phyloP scores from a whole-genome alignment of 352 stramenopile species.

The Globisporangium abappressorium region DNA sequence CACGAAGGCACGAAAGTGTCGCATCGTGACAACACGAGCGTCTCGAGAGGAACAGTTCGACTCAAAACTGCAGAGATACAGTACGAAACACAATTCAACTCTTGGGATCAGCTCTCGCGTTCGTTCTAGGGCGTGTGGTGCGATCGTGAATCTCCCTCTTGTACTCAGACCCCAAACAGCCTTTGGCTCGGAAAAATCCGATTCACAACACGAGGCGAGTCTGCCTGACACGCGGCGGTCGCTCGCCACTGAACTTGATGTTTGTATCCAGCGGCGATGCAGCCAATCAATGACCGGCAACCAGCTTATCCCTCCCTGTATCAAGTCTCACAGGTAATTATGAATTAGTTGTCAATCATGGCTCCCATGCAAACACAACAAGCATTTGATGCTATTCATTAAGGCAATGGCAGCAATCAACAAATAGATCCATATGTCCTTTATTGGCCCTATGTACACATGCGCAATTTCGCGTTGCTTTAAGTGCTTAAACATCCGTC shows the following conservation, averaged over 20 bases:
- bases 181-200: not conserved
- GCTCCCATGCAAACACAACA: not conserved
- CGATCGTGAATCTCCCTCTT: constrained; percentile 4
- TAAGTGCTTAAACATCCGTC: not conserved
- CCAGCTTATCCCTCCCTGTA: not conserved
- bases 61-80: not conserved
- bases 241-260: constrained; percentile 2
- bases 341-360: not conserved
- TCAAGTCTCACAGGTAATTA: constrained; percentile 9
- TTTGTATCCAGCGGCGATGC: constrained; percentile 6
- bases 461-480: not conserved
- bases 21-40: not conserved
- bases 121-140: not conserved
- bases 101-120: not conserved
- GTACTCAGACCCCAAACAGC: not conserved
- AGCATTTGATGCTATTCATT: not conserved
- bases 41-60: not conserved
- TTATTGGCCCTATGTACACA: too few relatives aligned
- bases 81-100: not conserved
- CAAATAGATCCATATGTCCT: too few relatives aligned
- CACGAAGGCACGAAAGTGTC: not conserved
- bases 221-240: constrained; percentile 9
- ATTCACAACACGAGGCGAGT: not conserved
- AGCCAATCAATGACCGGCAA: not conserved
- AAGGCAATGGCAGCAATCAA: too few relatives aligned